phyloP scores from a whole-genome alignment of 495 filamentous ascomycete genomes.

The Sordaria brevicollis region DNA sequence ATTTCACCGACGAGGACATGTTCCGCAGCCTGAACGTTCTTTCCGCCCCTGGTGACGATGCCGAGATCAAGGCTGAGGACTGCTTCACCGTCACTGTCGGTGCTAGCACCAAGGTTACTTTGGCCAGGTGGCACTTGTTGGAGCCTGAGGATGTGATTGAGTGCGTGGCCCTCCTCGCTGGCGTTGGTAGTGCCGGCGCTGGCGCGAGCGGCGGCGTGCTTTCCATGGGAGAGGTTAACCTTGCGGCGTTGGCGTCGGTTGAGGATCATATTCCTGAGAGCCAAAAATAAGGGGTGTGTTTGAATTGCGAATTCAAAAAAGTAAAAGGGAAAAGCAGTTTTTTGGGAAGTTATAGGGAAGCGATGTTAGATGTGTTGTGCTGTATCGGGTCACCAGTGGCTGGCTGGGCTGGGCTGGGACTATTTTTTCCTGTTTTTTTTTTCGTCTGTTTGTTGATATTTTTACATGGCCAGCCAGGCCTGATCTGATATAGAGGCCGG shows the following conservation, averaged over 20 bases:
- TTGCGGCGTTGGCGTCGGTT: constrained; percentile 32
- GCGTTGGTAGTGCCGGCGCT: constrained; percentile 37
- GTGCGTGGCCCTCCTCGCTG: constrained; percentile 58
- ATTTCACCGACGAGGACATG: constrained; percentile 94
- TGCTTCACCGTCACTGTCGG: constrained; percentile 85
- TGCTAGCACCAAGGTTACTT: constrained; percentile 73
- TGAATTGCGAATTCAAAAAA: not conserved
- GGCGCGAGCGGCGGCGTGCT: constrained; percentile 15
- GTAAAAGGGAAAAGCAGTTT: not conserved
- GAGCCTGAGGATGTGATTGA: constrained; percentile 82
- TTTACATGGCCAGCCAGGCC: not conserved
- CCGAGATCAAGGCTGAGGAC: constrained; percentile 41
- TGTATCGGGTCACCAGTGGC: not conserved
- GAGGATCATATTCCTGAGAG: constrained; percentile 29
- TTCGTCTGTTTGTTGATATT: not conserved
- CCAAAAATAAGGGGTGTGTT: not conserved
- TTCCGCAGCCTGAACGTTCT: constrained; percentile 55
- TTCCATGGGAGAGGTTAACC: constrained; percentile 34
- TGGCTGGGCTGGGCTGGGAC: not conserved
- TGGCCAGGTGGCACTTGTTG: constrained; percentile 76
- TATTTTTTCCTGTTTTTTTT: not conserved
- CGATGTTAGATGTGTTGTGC: not conserved
- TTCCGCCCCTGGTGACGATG: constrained; percentile 23
- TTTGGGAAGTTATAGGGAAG: not conserved
- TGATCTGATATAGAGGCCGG: not conserved